A percentile compares a stretch with the other conserved stretches of the same genome.
phyloP scores from a whole-genome alignment of 2,329 filamentous ascomycete genomes.

The Emergomyces orientalis region DNA sequence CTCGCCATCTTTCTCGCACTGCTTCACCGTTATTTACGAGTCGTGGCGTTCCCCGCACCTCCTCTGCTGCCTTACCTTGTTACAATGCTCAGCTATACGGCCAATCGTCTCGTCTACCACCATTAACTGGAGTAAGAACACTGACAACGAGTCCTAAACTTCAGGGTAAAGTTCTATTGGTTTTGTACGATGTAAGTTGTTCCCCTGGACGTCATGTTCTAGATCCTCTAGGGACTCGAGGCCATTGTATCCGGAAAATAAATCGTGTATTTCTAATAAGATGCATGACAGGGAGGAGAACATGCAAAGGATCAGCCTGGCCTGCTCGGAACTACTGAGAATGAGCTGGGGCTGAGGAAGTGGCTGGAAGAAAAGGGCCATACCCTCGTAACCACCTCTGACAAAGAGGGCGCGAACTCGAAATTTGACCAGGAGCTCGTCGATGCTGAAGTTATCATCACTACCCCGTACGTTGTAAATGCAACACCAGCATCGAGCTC shows the following conservation, averaged over 20 bases:
- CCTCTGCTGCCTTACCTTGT: conserved; percentile 14
- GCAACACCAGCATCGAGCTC: background rate
- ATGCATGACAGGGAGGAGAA: conserved; percentile 52
- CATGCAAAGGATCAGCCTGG: conserved; percentile 82
- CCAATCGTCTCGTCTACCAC: conserved; percentile 34
- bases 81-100: conserved; percentile 19
- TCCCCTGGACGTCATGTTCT: no score
- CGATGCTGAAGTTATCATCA: conserved; percentile 97
- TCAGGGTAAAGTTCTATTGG: conserved; percentile 92
- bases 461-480: conserved; percentile 62
- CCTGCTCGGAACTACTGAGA: conserved; percentile 91
- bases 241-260: conserved; percentile 2
- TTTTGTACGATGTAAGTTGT: conserved; percentile 74
- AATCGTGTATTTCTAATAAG: conserved; percentile 1
- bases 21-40: conserved; percentile 44
- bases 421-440: conserved; percentile 92
- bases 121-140: conserved; percentile 47
- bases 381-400: conserved; percentile 90
- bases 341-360: conserved; percentile 92
- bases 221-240: conserved; percentile 4
- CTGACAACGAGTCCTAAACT: conserved; percentile 56
- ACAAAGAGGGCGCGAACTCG: conserved; percentile 92
- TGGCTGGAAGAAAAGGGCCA: conserved; percentile 98
- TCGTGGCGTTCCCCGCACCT: conserved; percentile 28
- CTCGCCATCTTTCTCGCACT: conserved; percentile 47